Base-by-base conservation (phyloP, 2,329 filamentous ascomycete species). In the Orbilia brochopaga region DNA sequence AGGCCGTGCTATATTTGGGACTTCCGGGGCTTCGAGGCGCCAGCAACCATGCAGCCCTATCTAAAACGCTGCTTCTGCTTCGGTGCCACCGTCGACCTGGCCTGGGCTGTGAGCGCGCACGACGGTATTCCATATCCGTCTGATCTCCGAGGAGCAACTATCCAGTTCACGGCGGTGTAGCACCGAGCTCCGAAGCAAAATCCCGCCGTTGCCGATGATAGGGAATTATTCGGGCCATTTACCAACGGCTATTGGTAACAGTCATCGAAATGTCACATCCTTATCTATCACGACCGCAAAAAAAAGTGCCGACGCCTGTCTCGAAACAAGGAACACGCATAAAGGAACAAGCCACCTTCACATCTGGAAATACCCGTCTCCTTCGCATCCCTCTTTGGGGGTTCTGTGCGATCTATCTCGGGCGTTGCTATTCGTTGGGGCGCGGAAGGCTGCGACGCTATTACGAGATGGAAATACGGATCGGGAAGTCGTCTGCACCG, bases 391-490 rank as follows among this genome's bases (percentile, higher is more conserved):
- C 44, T 23, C 6, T 19, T 48, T 48, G 44, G 44, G 44, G 19
- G 44, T 10, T 15, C 15, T 23, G n/a, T 48, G 44, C 44, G 44
- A 21, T 48, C n/a, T n/a, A 17, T 48, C 44, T 8, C 11, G 11
- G 44, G 15, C 15, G 19, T 19, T 48, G 21, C 44, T 48, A 48
- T 48, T 48, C 44, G 23, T 51, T 65, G 53, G 30, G 17, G 50
- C n/a, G 37, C 48, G 60, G 55, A 72, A 48, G 60, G 44, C 44
- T 48, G 44, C 55, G 67, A 72, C 59, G 59, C 67, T 53, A 72
- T 72, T 72, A 72, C 67, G 67, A 72, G 67, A 72, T 48, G 53
- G 51, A 65, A 72, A 72, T 61, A 56, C 67, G 60, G 24, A 72
- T 72, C 19, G 30, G 67, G 67, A 72, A 72, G 67, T 32, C 53